Conservation (phyloP, 225 moss, liverwort and hornwort species). For the Rhytidiadelphus loreus region DNA sequence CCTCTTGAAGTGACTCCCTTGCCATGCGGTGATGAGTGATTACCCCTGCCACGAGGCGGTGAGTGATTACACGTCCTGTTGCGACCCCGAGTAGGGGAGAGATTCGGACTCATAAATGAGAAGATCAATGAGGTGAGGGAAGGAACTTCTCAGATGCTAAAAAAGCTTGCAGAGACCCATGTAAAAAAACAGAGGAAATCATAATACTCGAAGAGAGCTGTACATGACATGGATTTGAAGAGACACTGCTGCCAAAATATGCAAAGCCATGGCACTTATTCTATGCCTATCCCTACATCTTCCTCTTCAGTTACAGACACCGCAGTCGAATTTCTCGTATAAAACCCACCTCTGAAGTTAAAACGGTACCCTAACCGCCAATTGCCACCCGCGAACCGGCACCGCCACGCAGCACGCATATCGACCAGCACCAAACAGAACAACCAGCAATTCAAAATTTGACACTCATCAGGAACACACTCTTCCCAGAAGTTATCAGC, state of each 20-base stretch:
- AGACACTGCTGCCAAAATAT: slow-evolving; percentile 9
- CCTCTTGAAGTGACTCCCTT: background rate
- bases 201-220: slow-evolving; percentile 13
- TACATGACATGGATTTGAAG: slow-evolving; percentile 25
- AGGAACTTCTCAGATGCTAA: slow-evolving; percentile 2
- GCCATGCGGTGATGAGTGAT: background rate
- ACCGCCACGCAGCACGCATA: background rate
- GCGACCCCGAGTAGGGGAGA: slow-evolving; percentile 21
- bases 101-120: slow-evolving; percentile 28
- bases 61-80: slow-evolving; percentile 8
- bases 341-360: background rate
- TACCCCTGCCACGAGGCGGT: slow-evolving; percentile 8
- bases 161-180: background rate
- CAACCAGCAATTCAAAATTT: background rate
- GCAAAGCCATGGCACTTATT: slow-evolving; percentile 9
- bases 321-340: background rate
- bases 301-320: background rate
- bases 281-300: background rate
- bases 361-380: background rate
- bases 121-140: background rate
- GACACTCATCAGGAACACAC: background rate
- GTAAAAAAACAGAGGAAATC: slow-evolving; percentile 2
- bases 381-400: background rate
- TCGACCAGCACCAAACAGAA: background rate
- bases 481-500: background rate